Evolutionary conservation across 768 basidiomycete species (phyloP), one percentile per base, ranked within the genome.

Genomic region (Terana coerulea): DNA sequence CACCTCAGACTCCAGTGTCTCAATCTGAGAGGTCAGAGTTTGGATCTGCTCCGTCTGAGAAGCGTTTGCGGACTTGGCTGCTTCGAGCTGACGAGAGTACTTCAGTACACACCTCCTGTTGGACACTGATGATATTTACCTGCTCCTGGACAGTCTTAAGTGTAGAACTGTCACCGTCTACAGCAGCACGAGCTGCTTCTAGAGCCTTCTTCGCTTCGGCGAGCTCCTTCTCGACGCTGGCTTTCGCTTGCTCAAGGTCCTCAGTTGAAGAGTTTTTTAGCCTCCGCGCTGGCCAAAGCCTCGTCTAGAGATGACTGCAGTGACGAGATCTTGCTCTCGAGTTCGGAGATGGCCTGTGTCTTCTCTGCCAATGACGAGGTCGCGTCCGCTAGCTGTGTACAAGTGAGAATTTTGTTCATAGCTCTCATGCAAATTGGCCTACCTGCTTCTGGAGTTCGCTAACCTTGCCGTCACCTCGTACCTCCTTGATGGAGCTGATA

Each of bases 401-500:
- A 34, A 40, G 14, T 53, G 4, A 53, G 47, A 22, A 30, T 49
- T 17, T n/a, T 6, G 25, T 14, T 22, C 21, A 22, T 9, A 22
- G 40, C 33, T 50, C 43, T 29, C 21, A 34, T 39, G 37, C 29
- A 28, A 7, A 29, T 19, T 3, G 14, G n/a, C 68, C 28, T 62
- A 79, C 88, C 77, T 87, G 81, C 43, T 63, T 70, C 63, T 84
- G 81, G 15, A 88, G 61, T 49, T 80, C 84, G 50, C 76, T 75
- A 19, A 81, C 55, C 60, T 79, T 80, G n/a, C 67, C 71, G 56
- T 83, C 82, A 55, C 83, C 84, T 54, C 77, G 80, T 15, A 84
- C 71, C 59, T 89, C 89, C 52, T 75, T 77, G 52, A 90, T 82
- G 8, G 88, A 88, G n/a, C 85, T 77, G 42, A 90, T 81, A 12